These are phyloP conservation scores for Cyclotella kingstonii DNA, from an alignment of 108 stramenopile genomes.

Conservation along the genomic window DNA sequence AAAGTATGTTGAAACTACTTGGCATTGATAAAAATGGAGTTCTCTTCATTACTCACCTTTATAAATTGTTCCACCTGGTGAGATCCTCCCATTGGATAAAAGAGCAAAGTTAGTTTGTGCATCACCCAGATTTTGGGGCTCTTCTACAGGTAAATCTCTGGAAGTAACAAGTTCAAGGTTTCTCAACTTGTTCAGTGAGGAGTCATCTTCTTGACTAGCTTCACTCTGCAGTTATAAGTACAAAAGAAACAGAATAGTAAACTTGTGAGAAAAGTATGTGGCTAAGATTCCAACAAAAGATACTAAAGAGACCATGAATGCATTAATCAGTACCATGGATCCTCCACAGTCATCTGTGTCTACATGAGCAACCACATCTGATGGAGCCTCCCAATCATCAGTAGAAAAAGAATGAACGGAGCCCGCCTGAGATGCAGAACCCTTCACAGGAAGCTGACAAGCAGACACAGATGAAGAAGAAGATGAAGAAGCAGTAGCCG, in stretches of 20 bases:
- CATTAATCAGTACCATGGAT: conserved; percentile 20
- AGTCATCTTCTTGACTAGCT: conserved; percentile 45
- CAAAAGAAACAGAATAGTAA: too few species aligned
- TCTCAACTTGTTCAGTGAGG: conserved; percentile 6
- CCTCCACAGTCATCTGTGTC: conserved; percentile 58
- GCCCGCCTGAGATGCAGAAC: conserved; percentile 5
- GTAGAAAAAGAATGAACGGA: conserved; percentile 22
- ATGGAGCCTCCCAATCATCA: conserved; percentile 31
- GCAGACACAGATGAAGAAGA: neutral
- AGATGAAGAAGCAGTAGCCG: neutral
- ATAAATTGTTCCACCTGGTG: conserved; percentile 67
- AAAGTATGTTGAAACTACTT: neutral
- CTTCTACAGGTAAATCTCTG: neutral
- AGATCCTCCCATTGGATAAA: conserved; percentile 38
- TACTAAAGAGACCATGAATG: conserved; percentile 26
- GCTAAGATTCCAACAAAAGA: neutral
- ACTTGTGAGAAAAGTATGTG: too few species aligned
- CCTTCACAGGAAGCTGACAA: neutral
- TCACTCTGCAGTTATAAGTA: neutral
- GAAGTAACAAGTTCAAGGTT: conserved; percentile 6
- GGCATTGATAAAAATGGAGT: too few species aligned
- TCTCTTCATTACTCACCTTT: too few species aligned
- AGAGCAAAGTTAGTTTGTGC: conserved; percentile 1
- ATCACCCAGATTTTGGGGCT: conserved; percentile 15
- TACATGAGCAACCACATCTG: conserved; percentile 53